phyloP scores from a whole-genome alignment of 78 protist genomes.

The Dictyostelium citrinum region DNA sequence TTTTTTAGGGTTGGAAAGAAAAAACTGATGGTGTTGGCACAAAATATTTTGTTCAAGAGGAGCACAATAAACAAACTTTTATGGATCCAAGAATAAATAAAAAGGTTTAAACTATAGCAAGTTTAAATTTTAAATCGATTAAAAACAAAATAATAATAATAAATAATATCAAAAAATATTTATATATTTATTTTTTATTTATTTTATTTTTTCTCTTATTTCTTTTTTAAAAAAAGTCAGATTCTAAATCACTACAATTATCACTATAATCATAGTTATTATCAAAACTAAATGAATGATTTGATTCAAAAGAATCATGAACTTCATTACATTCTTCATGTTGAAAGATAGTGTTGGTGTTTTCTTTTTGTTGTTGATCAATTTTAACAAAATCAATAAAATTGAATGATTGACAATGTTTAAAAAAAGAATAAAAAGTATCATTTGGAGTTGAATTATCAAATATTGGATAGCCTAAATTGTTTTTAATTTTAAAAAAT shows the following conservation, averaged over 20 bases:
- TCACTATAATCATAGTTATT: not conserved
- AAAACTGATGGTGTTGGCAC: constrained; percentile 46
- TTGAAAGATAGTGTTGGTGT: not conserved
- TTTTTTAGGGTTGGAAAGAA: constrained; percentile 46
- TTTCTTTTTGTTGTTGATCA: not conserved
- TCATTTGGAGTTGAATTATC: not conserved
- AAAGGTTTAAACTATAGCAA: not conserved
- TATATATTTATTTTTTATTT: too few relatives aligned
- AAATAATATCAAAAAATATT: not conserved
- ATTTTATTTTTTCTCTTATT: not conserved
- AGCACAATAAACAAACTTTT: constrained; percentile 44
- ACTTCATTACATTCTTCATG: not conserved
- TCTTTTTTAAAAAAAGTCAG: too few relatives aligned
- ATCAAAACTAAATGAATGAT: not conserved
- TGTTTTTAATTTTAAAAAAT: not conserved
- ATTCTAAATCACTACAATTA: too few relatives aligned
- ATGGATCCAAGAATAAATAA: constrained; percentile 42
- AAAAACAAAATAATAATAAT: not conserved
- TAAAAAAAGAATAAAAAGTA: not conserved
- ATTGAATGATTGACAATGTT: not conserved
- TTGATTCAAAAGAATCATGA: not conserved
- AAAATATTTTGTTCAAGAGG: constrained; percentile 66
- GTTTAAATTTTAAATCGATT: not conserved
- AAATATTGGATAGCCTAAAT: not conserved
- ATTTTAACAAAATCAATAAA: not conserved